phyloP scores from a whole-genome alignment of 2,329 filamentous ascomycete species.

The Trichoderma harzianum region DNA sequence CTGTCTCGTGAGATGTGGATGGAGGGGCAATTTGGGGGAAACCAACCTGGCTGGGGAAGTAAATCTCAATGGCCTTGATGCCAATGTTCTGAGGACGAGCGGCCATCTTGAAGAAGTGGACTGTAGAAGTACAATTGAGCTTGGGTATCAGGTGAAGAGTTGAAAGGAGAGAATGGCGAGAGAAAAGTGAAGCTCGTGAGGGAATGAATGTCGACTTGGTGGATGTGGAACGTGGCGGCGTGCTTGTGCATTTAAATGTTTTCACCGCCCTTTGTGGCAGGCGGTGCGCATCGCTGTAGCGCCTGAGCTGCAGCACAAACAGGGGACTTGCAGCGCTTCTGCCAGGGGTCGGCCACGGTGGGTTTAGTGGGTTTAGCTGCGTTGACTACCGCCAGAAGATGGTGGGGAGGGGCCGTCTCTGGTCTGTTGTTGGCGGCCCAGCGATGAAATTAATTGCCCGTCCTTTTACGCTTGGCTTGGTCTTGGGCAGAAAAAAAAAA shows the following conservation, averaged over 20 bases:
- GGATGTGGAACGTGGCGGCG: background rate
- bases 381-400: background rate
- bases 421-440: background rate
- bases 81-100: constrained; percentile 80
- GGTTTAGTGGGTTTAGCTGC: background rate
- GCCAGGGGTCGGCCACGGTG: constrained; percentile 8
- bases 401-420: background rate
- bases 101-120: constrained; percentile 53
- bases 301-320: background rate
- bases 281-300: constrained; percentile 12
- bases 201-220: background rate
- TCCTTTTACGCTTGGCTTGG: no score
- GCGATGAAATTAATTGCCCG: background rate
- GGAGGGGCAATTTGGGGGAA: constrained; percentile 21
- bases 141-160: background rate
- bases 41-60: constrained; percentile 81
- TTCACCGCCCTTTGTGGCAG: constrained; percentile 24
- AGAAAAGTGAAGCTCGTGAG: constrained; percentile 15
- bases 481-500: background rate
- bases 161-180: constrained; percentile 13
- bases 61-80: constrained; percentile 91
- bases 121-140: background rate
- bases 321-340: background rate
- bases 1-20: constrained; percentile 8
- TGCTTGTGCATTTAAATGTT: constrained; percentile 18